Base-by-base conservation (phyloP, 768 basidiomycete species). In the Antrodiella citrinella region DNA sequence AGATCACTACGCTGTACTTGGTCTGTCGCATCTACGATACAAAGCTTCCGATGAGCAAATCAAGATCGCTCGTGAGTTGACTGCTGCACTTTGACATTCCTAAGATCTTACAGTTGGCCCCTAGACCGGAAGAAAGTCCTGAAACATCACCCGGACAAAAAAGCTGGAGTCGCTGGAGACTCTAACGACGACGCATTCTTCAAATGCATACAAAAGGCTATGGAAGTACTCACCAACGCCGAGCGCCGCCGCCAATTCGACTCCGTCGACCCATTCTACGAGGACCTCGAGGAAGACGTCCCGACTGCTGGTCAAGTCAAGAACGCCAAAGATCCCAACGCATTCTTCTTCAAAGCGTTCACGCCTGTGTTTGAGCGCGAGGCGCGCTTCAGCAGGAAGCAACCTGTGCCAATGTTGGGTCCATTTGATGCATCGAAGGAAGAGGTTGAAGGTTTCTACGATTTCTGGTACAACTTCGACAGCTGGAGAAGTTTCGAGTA, bases 401-500 rank as follows among this genome's bases (percentile, higher is more conserved):
- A 87, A 64, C 92, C 93, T 11, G 91, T 92, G 4, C 94, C 91
- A 4, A 66, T 74, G 51, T 78, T 99, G 22, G 95, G 94, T 9
- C 67, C 67, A 23, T 67, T 76, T 52, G 76, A 87, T 42, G 80
- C 84, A 19, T 65, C 82, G 51, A 95, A 96, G 68, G 77, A 79
- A 56, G 78, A 80, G 50, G 94, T 97, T 48, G 90, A 95, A 65
- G 76, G 70, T 4, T 97, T 99, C 76, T 99, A 99, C 74, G 88
- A 97, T 67, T 96, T 95, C 69, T 99, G 93, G 92, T 98, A 99
- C 77, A 95, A 94, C 77, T 95, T 99, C 69, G 95, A 97, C 68
- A 90, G 86, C 57, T 99, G 95, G 95, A 76, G 95, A 60, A 90
- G 85, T 66, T 99, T 97, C 65, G 95, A 99, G 69, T 97, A 92